Evolutionary conservation across 2,329 filamentous ascomycete species (phyloP).

Genomic region (Aspergillus ochraceus): DNA sequence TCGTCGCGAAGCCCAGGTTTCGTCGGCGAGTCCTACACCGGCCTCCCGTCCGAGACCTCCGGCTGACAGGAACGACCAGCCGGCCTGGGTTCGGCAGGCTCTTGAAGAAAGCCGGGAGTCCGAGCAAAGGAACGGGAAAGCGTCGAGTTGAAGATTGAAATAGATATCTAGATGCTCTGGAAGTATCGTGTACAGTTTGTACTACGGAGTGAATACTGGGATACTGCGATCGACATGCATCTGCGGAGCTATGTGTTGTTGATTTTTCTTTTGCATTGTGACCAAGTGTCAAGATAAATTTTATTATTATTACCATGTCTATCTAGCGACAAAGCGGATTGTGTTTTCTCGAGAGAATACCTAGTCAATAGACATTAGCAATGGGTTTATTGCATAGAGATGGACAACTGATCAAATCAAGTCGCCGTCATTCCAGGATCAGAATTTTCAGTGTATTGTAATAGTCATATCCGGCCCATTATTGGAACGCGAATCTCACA

Average conservation of each 20-base stretch:
- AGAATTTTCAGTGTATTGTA: conserved; percentile 43
- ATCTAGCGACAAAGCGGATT: background rate
- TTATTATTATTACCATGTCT: background rate
- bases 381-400: background rate
- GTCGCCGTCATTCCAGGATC: conserved; percentile 23
- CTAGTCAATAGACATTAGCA: background rate
- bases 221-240: background rate
- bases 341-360: background rate
- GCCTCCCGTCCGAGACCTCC: conserved; percentile 46
- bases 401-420: background rate
- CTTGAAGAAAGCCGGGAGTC: conserved; percentile 31
- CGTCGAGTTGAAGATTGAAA: background rate
- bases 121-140: conserved; percentile 8
- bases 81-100: conserved; percentile 34
- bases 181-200: background rate
- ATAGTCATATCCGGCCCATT: conserved; percentile 36
- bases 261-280: too few relatives aligned
- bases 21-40: conserved; percentile 28
- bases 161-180: background rate
- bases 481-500: conserved; percentile 31
- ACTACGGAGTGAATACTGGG: background rate
- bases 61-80: conserved; percentile 38
- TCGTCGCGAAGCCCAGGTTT: conserved; percentile 63
- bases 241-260: background rate
- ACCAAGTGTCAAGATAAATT: background rate